Evolutionary conservation across 768 basidiomycete species (phyloP).

Genomic region (Amyloporia xantha): DNA sequence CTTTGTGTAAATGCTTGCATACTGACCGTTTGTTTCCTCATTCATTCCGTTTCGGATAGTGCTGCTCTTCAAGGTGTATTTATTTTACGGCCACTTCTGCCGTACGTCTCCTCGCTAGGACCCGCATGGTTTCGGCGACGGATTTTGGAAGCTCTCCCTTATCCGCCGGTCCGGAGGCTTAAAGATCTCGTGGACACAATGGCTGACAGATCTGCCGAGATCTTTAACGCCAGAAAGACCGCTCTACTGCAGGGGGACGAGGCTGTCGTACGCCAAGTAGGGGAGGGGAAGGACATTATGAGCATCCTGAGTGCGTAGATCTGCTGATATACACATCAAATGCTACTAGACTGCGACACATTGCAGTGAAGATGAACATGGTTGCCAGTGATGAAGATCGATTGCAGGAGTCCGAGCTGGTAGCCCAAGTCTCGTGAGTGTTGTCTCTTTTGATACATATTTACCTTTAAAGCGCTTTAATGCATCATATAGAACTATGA

Average conservation of each 20-base stretch:
- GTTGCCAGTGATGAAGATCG: constrained; percentile 6
- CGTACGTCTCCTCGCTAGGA: constrained; percentile 29
- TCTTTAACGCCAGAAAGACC: constrained; percentile 32
- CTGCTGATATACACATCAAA: too few relatives aligned
- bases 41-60: constrained; percentile 26
- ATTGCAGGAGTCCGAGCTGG: constrained; percentile 8
- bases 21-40: too few relatives aligned
- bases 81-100: constrained; percentile 38
- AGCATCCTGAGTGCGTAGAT: constrained; percentile 38
- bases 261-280: constrained; percentile 25
- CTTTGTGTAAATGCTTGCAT: neutral
- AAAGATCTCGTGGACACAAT: constrained; percentile 25
- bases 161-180: constrained; percentile 24
- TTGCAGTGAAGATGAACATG: constrained; percentile 17
- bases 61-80: constrained; percentile 38
- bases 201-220: constrained; percentile 28
- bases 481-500: constrained; percentile 12
- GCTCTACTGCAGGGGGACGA: constrained; percentile 31
- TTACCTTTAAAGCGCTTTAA: neutral
- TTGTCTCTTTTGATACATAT: too few relatives aligned
- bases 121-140: constrained; percentile 24
- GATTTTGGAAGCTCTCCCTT: constrained; percentile 28
- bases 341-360: too few relatives aligned
- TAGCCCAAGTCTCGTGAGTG: constrained; percentile 14
- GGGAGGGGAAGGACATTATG: constrained; percentile 39